A percentile compares a stretch with the other conserved stretches of the same genome.
These are phyloP conservation scores for Haberlea rhodopensis DNA, from an alignment of 257 asterid species.

Conservation along the genomic window DNA sequence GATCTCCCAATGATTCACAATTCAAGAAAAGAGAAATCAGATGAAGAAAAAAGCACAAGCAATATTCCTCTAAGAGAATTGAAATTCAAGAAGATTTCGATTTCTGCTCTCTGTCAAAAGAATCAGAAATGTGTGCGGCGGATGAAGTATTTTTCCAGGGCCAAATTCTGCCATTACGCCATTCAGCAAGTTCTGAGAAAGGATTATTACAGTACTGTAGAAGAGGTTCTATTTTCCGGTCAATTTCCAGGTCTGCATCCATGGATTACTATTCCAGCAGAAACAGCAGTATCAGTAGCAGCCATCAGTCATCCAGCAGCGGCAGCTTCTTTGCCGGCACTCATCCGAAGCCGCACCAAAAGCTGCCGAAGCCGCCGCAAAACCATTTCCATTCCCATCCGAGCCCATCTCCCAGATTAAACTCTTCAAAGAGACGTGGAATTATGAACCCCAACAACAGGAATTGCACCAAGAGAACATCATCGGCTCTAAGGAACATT, in stretches of 20 bases:
- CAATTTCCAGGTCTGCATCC: constrained; percentile 56
- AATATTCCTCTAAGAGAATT: neutral
- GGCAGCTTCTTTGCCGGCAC: constrained; percentile 28
- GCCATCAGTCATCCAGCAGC: constrained; percentile 63
- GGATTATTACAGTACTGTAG: constrained; percentile 14
- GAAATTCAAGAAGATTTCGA: constrained; percentile 57
- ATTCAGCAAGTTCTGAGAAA: constrained; percentile 49
- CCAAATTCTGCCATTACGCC: constrained; percentile 67
- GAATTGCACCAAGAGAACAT: constrained; percentile 23
- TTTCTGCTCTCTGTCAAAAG: constrained; percentile 45
- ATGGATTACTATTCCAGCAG: constrained; percentile 54
- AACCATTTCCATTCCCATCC: constrained; percentile 78
- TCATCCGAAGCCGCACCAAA: neutral
- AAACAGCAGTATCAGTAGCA: constrained; percentile 70
- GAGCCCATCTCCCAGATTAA: constrained; percentile 77
- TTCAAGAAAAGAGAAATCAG: constrained; percentile 25
- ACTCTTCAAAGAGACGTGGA: constrained; percentile 23
- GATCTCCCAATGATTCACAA: constrained; percentile 63
- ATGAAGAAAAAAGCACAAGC: constrained; percentile 1
- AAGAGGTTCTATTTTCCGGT: constrained; percentile 21
- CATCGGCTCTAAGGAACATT: constrained; percentile 51
- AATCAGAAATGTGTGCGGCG: constrained; percentile 74
- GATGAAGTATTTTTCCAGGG: constrained; percentile 81
- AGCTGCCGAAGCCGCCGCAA: constrained; percentile 33
- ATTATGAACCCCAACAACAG: neutral